phyloP scores from a whole-genome alignment of 306 rosid species.

The Lithocarpus polystachyus region DNA sequence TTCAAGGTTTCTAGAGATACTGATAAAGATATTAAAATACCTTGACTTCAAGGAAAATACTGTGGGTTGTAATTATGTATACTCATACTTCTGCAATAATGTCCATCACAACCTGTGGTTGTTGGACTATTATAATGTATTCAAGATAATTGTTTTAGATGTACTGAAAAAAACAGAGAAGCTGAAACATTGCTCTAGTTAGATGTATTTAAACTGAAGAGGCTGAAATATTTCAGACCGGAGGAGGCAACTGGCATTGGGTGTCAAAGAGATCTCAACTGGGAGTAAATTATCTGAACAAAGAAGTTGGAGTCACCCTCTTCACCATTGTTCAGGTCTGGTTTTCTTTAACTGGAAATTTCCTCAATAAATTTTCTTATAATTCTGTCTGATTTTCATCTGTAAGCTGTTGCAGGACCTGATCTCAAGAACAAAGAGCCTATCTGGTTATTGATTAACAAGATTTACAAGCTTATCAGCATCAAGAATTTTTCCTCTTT shows the following conservation, averaged over 20 bases:
- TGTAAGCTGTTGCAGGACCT: neutral
- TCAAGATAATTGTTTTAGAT: slow-evolving; percentile 1
- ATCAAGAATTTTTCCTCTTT: neutral
- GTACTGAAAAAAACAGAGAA: slow-evolving; percentile 22
- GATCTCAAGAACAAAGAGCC: neutral
- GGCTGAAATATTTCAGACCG: neutral
- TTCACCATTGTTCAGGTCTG: neutral
- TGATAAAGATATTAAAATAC: slow-evolving; percentile 39
- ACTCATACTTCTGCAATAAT: slow-evolving; percentile 10
- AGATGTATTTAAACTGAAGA: neutral
- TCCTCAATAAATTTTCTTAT: no score
- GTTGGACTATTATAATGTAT: neutral
- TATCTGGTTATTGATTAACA: neutral
- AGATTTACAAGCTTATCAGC: neutral
- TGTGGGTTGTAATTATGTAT: slow-evolving; percentile 4
- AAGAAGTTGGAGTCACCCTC: slow-evolving; percentile 1
- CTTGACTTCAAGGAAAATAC: slow-evolving; percentile 27
- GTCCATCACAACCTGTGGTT: slow-evolving; percentile 2
- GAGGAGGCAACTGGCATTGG: slow-evolving; percentile 1
- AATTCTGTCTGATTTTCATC: neutral
- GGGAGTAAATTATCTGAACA: neutral
- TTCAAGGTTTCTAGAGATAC: slow-evolving; percentile 56
- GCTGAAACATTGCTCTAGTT: neutral
- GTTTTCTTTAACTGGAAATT: neutral
- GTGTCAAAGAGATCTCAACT: neutral